Evolutionary conservation across 1,139 yeast species (phyloP), one percentile per base, ranked within the genome.

Genomic region (Yamadazyma spencermartinsiae): DNA sequence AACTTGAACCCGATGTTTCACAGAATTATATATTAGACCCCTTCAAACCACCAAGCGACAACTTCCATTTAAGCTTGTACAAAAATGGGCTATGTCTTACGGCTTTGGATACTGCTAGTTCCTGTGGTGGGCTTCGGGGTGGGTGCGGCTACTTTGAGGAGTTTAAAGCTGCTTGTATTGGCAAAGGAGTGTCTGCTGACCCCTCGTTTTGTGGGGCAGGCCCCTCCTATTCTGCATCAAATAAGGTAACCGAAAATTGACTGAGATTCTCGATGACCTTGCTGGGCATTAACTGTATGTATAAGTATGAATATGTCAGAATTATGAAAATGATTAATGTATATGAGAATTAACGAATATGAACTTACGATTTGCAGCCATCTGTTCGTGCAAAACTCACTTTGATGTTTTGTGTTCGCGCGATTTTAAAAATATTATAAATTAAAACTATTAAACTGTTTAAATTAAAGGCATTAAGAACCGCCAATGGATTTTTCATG

Each of bases 61-160:
- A 5, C 21, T 21, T 10, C 13, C 31, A 29, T 29, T 16, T 16
- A 12, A 16, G 10, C 13, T 17, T 29, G 8, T 17, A 29, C 14
- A 16, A 16, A 7, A 29, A 29, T 17, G 31, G 31, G 21, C 11
- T 29, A 9, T 29, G 31, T 17, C 14, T 29, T 8, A 16, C 31
- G 4, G 31, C 21, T 8, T 16, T 16, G 9, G 31, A 29, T n/a
- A 16, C 31, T 17, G 21, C 20, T 4, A 29, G 31, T 12, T 16
- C 31, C n/a, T 29, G 31, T 29, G 20, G 21, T 9, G 31, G 31
- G 4, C 13, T 29, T 8, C 13, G 31, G 7, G 31, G 21, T 16
- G 31, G 29, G 9, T 26, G 29, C 14, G 29, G 29, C 7, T 26
- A 26, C 11, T 26, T 26, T 14, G 29, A 26, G 11, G 29, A 26